Conservation (phyloP, 345 rosid genomes). For the Adansonia digitata region DNA sequence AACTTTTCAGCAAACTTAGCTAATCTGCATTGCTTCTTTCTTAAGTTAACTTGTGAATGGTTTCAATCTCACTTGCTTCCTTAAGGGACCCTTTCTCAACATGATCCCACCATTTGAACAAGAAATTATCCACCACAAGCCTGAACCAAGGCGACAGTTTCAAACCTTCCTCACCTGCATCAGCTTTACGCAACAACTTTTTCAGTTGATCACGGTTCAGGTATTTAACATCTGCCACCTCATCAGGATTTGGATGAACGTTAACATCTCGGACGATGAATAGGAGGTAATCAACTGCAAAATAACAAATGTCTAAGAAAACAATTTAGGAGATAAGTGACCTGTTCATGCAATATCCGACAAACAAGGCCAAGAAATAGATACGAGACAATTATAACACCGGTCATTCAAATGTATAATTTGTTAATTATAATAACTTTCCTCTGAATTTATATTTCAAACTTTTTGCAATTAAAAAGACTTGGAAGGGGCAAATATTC, state of each 20-base stretch:
- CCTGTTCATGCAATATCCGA: background rate
- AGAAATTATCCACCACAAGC: constrained; percentile 78
- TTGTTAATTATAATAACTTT: background rate
- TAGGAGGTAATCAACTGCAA: constrained; percentile 86
- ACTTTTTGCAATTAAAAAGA: background rate
- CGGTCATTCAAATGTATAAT: background rate
- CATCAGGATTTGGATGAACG: constrained; percentile 75
- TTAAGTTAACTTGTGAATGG: constrained; percentile 78
- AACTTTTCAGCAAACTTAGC: too few relatives aligned
- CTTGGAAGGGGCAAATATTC: background rate
- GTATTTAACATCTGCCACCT: constrained; percentile 69
- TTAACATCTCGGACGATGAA: constrained; percentile 78
- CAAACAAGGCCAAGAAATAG: background rate
- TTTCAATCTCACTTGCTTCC: constrained; percentile 68
- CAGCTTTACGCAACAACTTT: constrained; percentile 81
- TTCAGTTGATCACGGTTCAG: constrained; percentile 67
- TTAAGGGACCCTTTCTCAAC: constrained; percentile 65
- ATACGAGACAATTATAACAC: background rate
- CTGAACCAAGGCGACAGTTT: constrained; percentile 94
- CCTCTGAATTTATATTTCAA: background rate
- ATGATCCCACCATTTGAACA: constrained; percentile 93
- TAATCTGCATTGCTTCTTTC: too few relatives aligned
- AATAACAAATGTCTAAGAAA: background rate
- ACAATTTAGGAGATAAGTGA: background rate
- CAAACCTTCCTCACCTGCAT: constrained; percentile 77